Evolutionary conservation across 2,329 filamentous ascomycete species (phyloP).

Genomic region (Alternaria solani): DNA sequence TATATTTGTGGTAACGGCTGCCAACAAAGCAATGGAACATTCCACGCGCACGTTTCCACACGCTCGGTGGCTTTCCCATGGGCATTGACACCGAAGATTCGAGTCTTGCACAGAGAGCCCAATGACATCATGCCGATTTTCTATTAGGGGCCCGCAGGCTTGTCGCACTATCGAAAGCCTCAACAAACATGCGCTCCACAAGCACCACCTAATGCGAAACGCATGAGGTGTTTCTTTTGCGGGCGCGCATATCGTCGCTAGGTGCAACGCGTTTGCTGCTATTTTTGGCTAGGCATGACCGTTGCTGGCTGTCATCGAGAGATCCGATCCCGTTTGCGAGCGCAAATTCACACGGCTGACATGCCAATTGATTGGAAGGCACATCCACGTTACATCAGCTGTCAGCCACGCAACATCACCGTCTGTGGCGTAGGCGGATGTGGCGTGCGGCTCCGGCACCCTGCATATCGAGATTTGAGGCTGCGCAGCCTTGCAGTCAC

Average conservation of each 20-base stretch:
- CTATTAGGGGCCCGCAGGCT: not conserved
- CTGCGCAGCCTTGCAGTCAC: conserved; percentile 20
- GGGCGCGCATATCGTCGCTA: not conserved
- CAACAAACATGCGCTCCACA: conserved; percentile 8
- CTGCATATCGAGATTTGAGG: conserved; percentile 3
- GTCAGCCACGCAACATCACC: not conserved
- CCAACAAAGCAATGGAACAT: not conserved
- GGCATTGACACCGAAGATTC: not conserved
- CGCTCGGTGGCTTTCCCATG: not conserved
- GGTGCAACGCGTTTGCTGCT: conserved; percentile 1
- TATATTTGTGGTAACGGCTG: not conserved
- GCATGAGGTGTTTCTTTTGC: conserved; percentile 1
- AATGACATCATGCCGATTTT: conserved; percentile 11
- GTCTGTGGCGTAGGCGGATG: conserved; percentile 12
- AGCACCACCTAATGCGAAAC: conserved; percentile 1
- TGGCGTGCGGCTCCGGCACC: conserved; percentile 26
- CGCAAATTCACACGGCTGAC: not conserved
- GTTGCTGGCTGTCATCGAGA: not conserved
- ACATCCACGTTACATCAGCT: not conserved
- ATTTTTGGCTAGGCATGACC: not conserved
- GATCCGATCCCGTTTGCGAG: not conserved
- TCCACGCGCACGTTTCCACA: conserved; percentile 7
- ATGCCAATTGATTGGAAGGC: not conserved
- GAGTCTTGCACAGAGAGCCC: not conserved
- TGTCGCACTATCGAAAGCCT: conserved; percentile 6